These are phyloP conservation scores for Magnolia changhungtana DNA, from an alignment of 164 flowering plant species.

Conservation along the genomic window DNA sequence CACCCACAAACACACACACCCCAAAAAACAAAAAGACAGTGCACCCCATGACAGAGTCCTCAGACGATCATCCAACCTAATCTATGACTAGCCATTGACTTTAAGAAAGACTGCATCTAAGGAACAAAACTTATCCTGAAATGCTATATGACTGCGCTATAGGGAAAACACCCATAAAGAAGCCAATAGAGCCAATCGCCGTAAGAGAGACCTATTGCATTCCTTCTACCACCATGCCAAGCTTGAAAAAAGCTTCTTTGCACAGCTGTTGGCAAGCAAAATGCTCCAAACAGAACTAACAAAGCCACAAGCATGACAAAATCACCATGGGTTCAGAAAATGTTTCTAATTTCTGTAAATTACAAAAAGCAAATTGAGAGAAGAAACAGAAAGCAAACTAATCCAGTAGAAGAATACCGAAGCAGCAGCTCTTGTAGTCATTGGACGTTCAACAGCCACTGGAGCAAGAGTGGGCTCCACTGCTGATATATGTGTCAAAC, in stretches of 20 bases:
- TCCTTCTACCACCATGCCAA: too few relatives aligned
- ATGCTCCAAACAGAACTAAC: background rate
- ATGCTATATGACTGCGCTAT: too few relatives aligned
- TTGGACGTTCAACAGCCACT: slow-evolving; percentile 86
- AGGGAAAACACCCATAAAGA: too few relatives aligned
- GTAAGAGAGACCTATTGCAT: too few relatives aligned
- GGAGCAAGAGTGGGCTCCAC: slow-evolving; percentile 99
- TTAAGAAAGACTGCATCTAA: too few relatives aligned
- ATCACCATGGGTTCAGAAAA: background rate
- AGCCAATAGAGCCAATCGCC: too few relatives aligned
- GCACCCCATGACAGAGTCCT: too few relatives aligned
- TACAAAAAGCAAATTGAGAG: background rate
- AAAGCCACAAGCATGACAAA: background rate
- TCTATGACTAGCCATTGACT: too few relatives aligned
- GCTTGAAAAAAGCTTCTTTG: background rate
- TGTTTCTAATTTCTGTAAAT: background rate
- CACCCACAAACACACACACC: too few relatives aligned
- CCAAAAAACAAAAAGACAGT: too few relatives aligned
- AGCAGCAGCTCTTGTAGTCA: slow-evolving; percentile 98
- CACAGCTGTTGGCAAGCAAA: background rate
- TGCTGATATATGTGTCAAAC: slow-evolving; percentile 79
- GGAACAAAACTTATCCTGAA: too few relatives aligned
- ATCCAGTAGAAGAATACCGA: slow-evolving; percentile 48
- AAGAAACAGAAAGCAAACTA: background rate
- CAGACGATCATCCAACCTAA: too few relatives aligned